These are phyloP conservation scores for Cyclotella atomus DNA, from an alignment of 108 stramenopile species.

Conservation along the genomic window DNA sequence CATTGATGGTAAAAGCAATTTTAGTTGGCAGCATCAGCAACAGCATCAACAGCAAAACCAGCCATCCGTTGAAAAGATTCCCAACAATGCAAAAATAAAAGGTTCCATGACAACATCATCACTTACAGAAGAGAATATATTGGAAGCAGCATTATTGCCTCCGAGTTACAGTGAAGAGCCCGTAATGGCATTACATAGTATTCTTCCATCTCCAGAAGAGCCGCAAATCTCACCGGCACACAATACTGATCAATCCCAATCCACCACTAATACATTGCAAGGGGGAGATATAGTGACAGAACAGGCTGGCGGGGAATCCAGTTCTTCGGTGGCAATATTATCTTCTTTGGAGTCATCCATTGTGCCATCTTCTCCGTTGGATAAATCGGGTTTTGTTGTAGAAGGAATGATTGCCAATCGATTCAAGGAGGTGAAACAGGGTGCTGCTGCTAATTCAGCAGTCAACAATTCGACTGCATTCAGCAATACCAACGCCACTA, in stretches of 20 bases:
- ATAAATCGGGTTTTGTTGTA: background rate
- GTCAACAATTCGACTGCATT: background rate
- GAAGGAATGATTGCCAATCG: background rate
- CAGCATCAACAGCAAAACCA: no score
- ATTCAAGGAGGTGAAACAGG: background rate
- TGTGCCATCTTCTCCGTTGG: background rate
- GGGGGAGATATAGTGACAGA: constrained; percentile 14
- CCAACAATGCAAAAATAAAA: background rate
- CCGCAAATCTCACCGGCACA: background rate
- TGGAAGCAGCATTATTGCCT: constrained; percentile 18
- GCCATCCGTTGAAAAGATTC: background rate
- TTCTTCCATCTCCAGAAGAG: background rate
- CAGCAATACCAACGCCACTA: background rate
- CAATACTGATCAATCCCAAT: background rate
- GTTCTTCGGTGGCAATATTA: background rate
- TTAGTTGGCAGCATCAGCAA: background rate
- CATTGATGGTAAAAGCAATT: background rate
- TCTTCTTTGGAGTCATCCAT: background rate
- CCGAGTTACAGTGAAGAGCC: background rate
- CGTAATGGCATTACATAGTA: background rate
- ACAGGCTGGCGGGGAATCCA: constrained; percentile 33
- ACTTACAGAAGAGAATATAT: background rate
- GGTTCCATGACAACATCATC: background rate
- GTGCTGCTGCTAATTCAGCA: background rate
- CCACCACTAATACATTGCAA: background rate